These are phyloP conservation scores for Prunella vulgaris DNA, from an alignment of 257 asterid genomes.

Conservation along the genomic window DNA sequence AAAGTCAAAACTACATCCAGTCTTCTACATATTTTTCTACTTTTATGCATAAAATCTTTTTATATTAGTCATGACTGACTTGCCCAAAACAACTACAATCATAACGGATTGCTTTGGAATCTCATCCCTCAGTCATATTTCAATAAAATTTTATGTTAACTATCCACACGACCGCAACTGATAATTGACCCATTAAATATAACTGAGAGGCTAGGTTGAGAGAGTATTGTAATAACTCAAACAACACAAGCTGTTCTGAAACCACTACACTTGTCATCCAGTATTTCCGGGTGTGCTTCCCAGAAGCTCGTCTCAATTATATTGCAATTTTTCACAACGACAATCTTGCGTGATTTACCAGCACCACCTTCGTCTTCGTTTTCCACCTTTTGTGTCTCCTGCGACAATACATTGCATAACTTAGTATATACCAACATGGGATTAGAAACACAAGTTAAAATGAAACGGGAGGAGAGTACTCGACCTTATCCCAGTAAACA, in stretches of 20 bases:
- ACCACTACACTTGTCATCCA: constrained; percentile 30
- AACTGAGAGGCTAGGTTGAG: no score
- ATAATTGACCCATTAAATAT: no score
- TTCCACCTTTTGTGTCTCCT: constrained; percentile 32
- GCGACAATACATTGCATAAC: not conserved
- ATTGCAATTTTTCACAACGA: constrained; percentile 50
- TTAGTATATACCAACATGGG: not conserved
- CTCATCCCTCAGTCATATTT: no score
- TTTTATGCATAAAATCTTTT: no score
- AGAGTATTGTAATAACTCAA: not conserved
- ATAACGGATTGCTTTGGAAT: no score
- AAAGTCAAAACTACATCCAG: no score
- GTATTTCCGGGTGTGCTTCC: constrained; percentile 65
- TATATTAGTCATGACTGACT: no score
- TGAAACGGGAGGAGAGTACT: not conserved
- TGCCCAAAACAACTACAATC: no score
- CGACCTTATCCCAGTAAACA: constrained; percentile 63
- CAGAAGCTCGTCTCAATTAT: constrained; percentile 66
- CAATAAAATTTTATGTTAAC: no score
- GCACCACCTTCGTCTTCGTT: constrained; percentile 29
- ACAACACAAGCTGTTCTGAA: not conserved
- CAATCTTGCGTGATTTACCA: constrained; percentile 39
- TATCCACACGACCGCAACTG: no score
- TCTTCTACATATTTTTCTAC: no score
- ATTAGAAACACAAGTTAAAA: not conserved